Conservation (phyloP, 2,329 filamentous ascomycete species). For the Claviceps maximensis region DNA sequence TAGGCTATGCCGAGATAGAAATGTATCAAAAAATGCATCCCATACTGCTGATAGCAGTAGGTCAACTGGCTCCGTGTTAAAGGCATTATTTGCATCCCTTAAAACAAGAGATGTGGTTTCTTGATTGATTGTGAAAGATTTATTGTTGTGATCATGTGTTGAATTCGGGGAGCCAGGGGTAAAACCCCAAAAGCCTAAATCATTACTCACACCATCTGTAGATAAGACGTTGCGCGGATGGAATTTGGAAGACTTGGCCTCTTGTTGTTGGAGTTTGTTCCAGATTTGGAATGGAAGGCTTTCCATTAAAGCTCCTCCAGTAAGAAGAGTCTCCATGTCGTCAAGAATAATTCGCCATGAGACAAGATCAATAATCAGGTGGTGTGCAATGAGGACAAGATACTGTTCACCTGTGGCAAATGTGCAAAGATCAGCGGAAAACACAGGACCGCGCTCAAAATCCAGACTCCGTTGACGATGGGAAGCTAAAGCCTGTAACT, state of each 20-base stretch:
- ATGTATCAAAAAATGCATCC: conserved; percentile 17
- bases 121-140: conserved; percentile 1
- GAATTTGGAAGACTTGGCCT: conserved; percentile 8
- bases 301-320: conserved; percentile 4
- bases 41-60: conserved; percentile 18
- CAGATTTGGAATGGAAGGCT: conserved; percentile 14
- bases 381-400: conserved; percentile 21
- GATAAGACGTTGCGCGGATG: not conserved
- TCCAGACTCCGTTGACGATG: not conserved
- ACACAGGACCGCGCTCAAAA: not conserved
- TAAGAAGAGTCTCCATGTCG: conserved; percentile 27
- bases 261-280: conserved; percentile 20
- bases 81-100: conserved; percentile 8
- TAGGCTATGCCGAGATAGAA: conserved; percentile 15
- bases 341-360: conserved; percentile 31
- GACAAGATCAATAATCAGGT: conserved; percentile 29
- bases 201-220: not conserved
- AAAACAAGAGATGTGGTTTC: conserved; percentile 4
- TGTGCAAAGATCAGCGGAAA: conserved; percentile 4
- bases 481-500: not conserved
- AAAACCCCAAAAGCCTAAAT: conserved; percentile 2
- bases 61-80: conserved; percentile 16
- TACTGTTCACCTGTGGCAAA: conserved; percentile 9
- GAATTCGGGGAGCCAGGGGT: not conserved
- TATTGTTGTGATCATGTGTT: conserved; percentile 2